These are phyloP conservation scores for Amaranthus cruentus DNA, from an alignment of 148 eudicot genomes.

Conservation along the genomic window DNA sequence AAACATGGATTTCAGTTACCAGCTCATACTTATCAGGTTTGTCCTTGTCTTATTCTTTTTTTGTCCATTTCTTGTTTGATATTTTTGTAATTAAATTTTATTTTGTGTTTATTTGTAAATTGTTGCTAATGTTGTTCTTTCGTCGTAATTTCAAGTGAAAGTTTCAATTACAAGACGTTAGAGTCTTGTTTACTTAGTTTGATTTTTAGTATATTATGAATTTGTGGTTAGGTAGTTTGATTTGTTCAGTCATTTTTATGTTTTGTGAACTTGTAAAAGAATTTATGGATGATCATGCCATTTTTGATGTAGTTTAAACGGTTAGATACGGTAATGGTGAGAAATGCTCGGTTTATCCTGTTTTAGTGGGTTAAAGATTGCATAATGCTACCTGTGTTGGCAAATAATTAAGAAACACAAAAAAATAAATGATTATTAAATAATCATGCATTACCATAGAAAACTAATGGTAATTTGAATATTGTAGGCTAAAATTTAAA, in stretches of 20 bases:
- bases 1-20: constrained; percentile 98
- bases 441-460: no score
- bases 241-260: background rate
- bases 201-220: background rate
- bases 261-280: background rate
- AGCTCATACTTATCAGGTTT: constrained; percentile 94
- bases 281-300: background rate
- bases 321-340: background rate
- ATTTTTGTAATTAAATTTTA: background rate
- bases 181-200: background rate
- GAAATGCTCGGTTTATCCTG: background rate
- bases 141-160: background rate
- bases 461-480: no score
- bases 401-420: no score
- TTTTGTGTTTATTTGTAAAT: constrained; percentile 1
- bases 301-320: background rate
- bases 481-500: no score
- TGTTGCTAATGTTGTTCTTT: background rate
- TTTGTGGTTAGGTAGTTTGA: background rate
- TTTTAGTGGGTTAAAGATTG: background rate
- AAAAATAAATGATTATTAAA: no score
- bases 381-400: background rate
- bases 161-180: constrained; percentile 8
- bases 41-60: constrained; percentile 3
- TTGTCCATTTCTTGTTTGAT: background rate